A percentile compares a stretch with the other conserved stretches of the same genome.
Conservation (phyloP, 345 rosid genomes). For the Melaleuca quinquenervia region DNA sequence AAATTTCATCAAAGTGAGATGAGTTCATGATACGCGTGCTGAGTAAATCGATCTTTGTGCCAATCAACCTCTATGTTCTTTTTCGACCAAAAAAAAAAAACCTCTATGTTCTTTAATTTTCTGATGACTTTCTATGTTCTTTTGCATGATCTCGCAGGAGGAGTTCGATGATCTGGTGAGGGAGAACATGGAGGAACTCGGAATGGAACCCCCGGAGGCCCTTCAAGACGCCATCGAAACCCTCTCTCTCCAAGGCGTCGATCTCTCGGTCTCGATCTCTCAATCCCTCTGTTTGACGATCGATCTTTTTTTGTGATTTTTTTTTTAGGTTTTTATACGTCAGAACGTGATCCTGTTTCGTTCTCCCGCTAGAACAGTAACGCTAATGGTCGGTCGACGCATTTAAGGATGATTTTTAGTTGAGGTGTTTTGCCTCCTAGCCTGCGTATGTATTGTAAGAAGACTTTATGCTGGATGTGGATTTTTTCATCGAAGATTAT, state of each 20-base stretch:
- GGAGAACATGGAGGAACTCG: constrained; percentile 83
- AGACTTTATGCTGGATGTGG: not conserved
- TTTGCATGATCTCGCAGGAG: constrained; percentile 75
- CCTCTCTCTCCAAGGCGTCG: constrained; percentile 85
- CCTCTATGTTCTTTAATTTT: no score
- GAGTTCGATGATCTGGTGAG: constrained; percentile 79
- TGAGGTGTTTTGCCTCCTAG: not conserved
- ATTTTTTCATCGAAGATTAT: not conserved
- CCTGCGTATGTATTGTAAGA: not conserved
- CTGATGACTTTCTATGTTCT: no score
- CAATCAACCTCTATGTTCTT: no score
- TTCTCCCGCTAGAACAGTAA: not conserved
- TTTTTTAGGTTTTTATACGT: not conserved
- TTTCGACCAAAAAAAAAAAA: no score
- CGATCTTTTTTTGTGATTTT: not conserved
- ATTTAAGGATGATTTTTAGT: not conserved
- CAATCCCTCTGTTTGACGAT: not conserved
- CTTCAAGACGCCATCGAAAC: constrained; percentile 81
- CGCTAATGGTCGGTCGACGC: not conserved
- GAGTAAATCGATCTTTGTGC: no score
- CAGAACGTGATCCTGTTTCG: not conserved
- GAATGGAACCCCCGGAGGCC: constrained; percentile 85
- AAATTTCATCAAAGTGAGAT: no score
- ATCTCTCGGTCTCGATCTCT: constrained; percentile 59
- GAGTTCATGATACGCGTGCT: no score